Evolutionary conservation across 2,329 filamentous ascomycete species (phyloP), one percentile per base, ranked within the genome.

Genomic region (Colletotrichum cereale): DNA sequence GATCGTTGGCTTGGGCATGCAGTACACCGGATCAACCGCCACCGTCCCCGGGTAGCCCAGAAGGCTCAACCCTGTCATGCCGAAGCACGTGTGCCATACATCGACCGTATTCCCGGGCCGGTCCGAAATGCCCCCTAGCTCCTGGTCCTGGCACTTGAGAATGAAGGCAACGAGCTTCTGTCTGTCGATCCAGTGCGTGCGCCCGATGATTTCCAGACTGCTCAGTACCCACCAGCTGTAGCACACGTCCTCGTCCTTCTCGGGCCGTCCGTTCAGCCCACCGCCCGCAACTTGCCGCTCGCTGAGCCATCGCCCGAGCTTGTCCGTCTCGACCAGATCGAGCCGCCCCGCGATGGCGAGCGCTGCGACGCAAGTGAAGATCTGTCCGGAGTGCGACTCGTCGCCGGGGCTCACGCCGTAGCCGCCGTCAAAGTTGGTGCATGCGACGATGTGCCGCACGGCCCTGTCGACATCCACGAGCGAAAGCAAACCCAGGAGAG

Each of bases 151-250:
- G 78, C 94, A 97, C 74, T 88, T 87, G 70, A 99, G 83, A 66
- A 99, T 98, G 82, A 97, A 99, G 31, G 82, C 81, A 62, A 91
- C 88, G 76, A 99, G 87, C 78, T 93, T 93, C 68, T 91, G 86
- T 61, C 91, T 89, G 83, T 99, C 94, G 79, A 99, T 97, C 96
- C 96, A 99, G 80, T 98, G 93, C 64, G 95, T 87, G 66, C 92
- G 91, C 65, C 88, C 91, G 75, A 99, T 93, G 87, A 98, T 98
- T 56, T 93, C 92, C 75, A 99, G 84, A 80, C 95, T 97, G 79
- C 93, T 96, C 78, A 96, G 85, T 55, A 98, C 96, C 96, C 96
- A 99, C 96, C 96, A 99, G 80, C 94, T 97, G 83, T 99, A 99
- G 84, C 96, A 99, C 18, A 97, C 96, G 80, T 99, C 96, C 80